A percentile compares a stretch with the other conserved stretches of the same genome.
phyloP scores from a whole-genome alignment of 768 basidiomycete species.

The Pleurotus tuber-regium region DNA sequence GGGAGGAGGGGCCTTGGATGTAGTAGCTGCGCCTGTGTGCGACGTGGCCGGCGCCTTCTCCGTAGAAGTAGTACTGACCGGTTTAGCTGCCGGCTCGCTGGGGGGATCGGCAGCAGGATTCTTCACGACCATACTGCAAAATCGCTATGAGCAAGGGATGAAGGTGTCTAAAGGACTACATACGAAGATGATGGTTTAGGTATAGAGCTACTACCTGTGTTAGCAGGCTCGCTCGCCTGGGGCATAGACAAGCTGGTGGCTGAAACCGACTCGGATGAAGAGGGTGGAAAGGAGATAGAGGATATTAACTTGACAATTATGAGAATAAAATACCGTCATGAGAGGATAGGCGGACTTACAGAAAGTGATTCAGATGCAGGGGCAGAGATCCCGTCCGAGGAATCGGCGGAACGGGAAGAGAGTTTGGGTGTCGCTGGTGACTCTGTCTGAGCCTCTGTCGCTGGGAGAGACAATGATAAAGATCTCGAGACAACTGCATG shows the following conservation, averaged over 20 bases:
- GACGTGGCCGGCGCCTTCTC: not conserved
- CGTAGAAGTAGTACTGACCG: not conserved
- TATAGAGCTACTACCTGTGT: not conserved
- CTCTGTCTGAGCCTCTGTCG: not conserved
- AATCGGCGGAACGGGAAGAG: conserved; percentile 4
- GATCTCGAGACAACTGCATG: conserved; percentile 3
- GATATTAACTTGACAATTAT: not conserved
- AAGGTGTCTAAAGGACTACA: not conserved
- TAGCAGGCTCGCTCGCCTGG: not conserved
- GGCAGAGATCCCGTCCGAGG: conserved; percentile 3
- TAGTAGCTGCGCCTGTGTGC: not conserved
- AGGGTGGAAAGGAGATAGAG: not conserved
- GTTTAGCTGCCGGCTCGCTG: not conserved
- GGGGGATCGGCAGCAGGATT: not conserved
- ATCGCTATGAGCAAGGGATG: not conserved
- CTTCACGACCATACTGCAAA: not conserved
- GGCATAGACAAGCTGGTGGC: not conserved
- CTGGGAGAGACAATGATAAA: conserved; percentile 9
- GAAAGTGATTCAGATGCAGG: not conserved
- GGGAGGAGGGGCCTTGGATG: not conserved
- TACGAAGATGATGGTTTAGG: not conserved
- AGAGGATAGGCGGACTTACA: not conserved
- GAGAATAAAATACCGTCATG: not conserved
- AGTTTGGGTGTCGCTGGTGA: not conserved
- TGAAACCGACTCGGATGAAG: conserved; percentile 1